Evolutionary conservation across 257 asterid species (phyloP), one percentile per base, ranked within the genome.

Genomic region (Craterostigma plantagineum): DNA sequence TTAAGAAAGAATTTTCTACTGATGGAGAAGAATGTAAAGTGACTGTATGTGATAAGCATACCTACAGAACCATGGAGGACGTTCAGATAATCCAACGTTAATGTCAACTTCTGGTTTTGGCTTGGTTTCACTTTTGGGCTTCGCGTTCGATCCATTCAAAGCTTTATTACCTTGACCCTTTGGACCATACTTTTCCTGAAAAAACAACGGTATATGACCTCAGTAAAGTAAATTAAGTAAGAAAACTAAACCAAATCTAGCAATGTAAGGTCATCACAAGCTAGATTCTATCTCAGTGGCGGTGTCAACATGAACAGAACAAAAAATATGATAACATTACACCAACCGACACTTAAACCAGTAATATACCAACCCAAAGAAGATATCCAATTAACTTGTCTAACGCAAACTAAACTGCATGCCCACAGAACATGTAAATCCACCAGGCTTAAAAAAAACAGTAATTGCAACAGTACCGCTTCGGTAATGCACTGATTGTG

Each of bases 1-100:
- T 23, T 23, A 23, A 23, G 16, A 43, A 15, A 15, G 34, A 43
- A n/a, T n/a, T n/a, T n/a, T 14, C 2, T 46, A 13, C 48, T 42
- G 38, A 60, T 10, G 18, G 8, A 10, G 3, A n/a, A 42, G n/a
- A 14, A 35, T 5, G 15, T 37, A 35, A 50, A 14, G 11, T 7
- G 15, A 6, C 1, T 1, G 39, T 8, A n/a, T 34, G 48, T 34
- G 9, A 18, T 14, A 46, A 39, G 51, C 65, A 56, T 62, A 77
- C 95, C 95, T 83, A 59, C 95, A 90, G 57, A 84, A 82, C 95
- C 98, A 90, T 10, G 98, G 95, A 33, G 93, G 72, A 18, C 73
- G 79, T 14, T 67, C 65, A 1, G 98, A 70, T 52, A 90, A 66
- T 45, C 98, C 98, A 48, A 90, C 95, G 63, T 69, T 64, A 46